Conservation (phyloP, 2,329 filamentous ascomycete genomes). For the Microascus cirrosus region DNA sequence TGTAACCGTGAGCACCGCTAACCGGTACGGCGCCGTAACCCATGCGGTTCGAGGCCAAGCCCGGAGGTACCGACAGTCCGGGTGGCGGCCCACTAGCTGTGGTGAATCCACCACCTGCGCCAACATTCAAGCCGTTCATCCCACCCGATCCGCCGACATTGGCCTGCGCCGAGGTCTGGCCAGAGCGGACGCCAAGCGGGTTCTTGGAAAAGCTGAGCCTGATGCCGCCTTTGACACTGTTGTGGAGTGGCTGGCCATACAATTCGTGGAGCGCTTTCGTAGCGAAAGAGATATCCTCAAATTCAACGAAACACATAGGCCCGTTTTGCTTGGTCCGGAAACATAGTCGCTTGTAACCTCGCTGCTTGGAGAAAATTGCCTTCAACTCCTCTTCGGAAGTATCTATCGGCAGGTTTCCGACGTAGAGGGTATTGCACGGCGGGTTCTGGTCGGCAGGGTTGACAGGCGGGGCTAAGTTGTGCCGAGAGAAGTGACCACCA, state of each 20-base stretch:
- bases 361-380: slow-evolving; percentile 81
- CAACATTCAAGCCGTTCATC: slow-evolving; percentile 47
- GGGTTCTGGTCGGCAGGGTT: slow-evolving; percentile 96
- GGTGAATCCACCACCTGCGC: slow-evolving; percentile 48
- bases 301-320: slow-evolving; percentile 98
- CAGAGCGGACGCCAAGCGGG: slow-evolving; percentile 79
- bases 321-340: slow-evolving; percentile 93
- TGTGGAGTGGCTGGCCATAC: slow-evolving; percentile 77
- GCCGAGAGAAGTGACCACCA: slow-evolving; percentile 38
- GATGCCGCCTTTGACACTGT: slow-evolving; percentile 90
- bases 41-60: slow-evolving; percentile 30
- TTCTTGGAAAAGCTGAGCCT: slow-evolving; percentile 96
- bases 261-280: slow-evolving; percentile 85
- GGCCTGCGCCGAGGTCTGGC: slow-evolving; percentile 42
- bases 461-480: slow-evolving; percentile 68
- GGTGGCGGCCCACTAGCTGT: slow-evolving; percentile 70
- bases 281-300: slow-evolving; percentile 84
- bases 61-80: slow-evolving; percentile 66
- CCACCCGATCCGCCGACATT: slow-evolving; percentile 26
- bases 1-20: slow-evolving; percentile 2
- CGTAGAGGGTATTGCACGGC: slow-evolving; percentile 94
- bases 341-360: slow-evolving; percentile 89
- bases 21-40: background rate
- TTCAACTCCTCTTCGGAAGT: slow-evolving; percentile 95
- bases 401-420: slow-evolving; percentile 89